Evolutionary conservation across 192 early-diverging fungal species (phyloP), one percentile per base, ranked within the genome.

Genomic region (Entomortierella parvispora): DNA sequence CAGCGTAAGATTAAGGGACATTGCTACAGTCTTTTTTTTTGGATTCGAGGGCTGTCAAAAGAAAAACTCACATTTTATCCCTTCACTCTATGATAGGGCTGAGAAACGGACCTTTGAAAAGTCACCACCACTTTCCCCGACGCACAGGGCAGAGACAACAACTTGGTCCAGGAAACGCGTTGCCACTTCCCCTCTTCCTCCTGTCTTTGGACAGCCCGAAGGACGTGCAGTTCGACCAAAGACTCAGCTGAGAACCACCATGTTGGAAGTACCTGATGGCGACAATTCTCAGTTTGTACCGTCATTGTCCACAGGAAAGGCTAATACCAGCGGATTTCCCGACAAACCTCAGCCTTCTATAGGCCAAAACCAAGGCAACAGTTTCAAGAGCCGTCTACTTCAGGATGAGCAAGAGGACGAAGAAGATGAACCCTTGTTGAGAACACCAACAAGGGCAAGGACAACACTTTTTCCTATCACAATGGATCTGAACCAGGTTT

Each of bases 141-240:
- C 54, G 0, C 37, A 40, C 12, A 5, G 37, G 25, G n/a, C 58
- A 23, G 17, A 40, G 23, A 7, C 54, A 61, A 49, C 43, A 9
- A 17, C 22, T 12, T 3, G 54, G 11, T 58, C 71, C 29, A 65
- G 44, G 45, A 76, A 76, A 33, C 52, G 71, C 23, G 46, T 76
- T 18, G 64, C 71, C 25, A 67, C 62, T 0, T 67, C 71, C 12
- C 71, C 71, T 6, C 47, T 68, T 9, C 71, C 71, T 4, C 61
- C 25, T 28, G 31, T 65, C 26, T 23, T 28, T 14, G 40, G 32
- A 2, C 26, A 28, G 3, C 8, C 56, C 15, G 8, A 56, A 5
- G 65, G 55, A 26, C 67, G 67, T 10, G 47, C 67, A 23, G 57
- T 59, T 4, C 58, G 50, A 25, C 47, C 37, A 8, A 72, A 49